Base-by-base conservation (phyloP, 441 rosid genomes). In the Isatis lusitanica region DNA sequence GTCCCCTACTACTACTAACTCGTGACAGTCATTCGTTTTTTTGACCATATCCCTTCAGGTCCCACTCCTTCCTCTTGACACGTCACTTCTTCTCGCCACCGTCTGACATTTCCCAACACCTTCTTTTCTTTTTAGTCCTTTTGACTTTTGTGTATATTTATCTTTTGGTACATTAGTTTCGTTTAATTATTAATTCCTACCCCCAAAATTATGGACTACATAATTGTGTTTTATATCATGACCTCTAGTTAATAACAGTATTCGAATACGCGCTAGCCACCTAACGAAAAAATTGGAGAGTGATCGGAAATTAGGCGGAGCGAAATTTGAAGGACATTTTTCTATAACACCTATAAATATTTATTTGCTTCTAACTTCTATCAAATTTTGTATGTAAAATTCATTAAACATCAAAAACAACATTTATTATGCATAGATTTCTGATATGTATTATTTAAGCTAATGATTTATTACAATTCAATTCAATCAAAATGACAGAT, bases 61-160 rank as follows among this genome's bases (percentile, higher is more conserved):
- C 76, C 76, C 18, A 64, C 50, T n/a, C 47, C 30, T 46, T 28
- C 51, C 42, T 58, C 71, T 66, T 67, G 67, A 74, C 78, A 74
- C 73, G 78, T 67, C 62, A 59, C 73, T 74, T 74, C 68, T 50
- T 60, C 7, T 26, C 66, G 66, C 71, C 66, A 73, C 71, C 72
- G 26, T 58, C 78, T 74, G 77, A 66, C 77, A 57, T 28, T 66
- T 28, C 58, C 35, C 51, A 35, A 46, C 33, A 17, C 43, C 17
- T 2, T 12, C 47, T 35, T 66, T 26, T 58, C 6, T 38, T 36
- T 38, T n/a, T 38, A 55, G 62, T 40, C 72, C 66, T 48, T 66
- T 65, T 56, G 42, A 56, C 71, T 31, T 24, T 64, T 47, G 46
- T 2, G 13, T 9, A 6, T 15, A 6, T 11, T 11, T 43, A 42